phyloP scores from a whole-genome alignment of 2,329 filamentous ascomycete genomes.

The Torrubiella hemipterigena region DNA sequence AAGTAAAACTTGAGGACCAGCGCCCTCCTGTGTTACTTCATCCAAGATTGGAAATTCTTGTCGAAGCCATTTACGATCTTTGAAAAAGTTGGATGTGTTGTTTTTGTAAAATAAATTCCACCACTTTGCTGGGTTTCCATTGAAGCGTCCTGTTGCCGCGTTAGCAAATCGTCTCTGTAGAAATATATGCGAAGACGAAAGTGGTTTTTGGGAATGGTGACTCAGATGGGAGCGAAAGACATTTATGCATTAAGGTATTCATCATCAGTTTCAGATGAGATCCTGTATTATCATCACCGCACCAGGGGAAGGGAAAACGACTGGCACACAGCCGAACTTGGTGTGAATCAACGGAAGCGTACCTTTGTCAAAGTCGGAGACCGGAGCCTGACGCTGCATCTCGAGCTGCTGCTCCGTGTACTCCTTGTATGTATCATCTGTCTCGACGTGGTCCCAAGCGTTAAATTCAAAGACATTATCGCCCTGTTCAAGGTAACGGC shows the following conservation, averaged over 20 bases:
- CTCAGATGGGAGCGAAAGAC: constrained; percentile 70
- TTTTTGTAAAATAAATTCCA: constrained; percentile 99
- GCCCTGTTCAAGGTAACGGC: constrained; percentile 67
- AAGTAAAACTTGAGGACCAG: constrained; percentile 59
- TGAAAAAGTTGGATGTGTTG: constrained; percentile 96
- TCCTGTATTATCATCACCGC: constrained; percentile 41
- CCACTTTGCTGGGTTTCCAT: constrained; percentile 82
- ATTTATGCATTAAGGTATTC: constrained; percentile 43
- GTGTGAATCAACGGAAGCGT: too few species aligned
- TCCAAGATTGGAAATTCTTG: constrained; percentile 91
- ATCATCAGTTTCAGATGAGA: constrained; percentile 58
- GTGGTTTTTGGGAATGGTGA: constrained; percentile 14
- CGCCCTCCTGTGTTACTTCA: constrained; percentile 57
- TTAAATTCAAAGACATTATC: constrained; percentile 97
- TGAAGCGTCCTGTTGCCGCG: constrained; percentile 51
- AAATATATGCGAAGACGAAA: constrained; percentile 5
- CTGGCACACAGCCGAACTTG: constrained; percentile 19
- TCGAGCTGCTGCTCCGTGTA: constrained; percentile 77
- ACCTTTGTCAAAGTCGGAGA: constrained; percentile 87
- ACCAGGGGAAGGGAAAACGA: constrained; percentile 16
- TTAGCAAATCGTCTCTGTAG: constrained; percentile 31
- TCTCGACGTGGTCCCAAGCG: constrained; percentile 96
- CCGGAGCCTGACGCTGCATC: constrained; percentile 74
- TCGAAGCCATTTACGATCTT: constrained; percentile 91
- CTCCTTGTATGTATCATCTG: constrained; percentile 75